Evolutionary conservation across 164 flowering plant species (phyloP).

Genomic region (Berberis thunbergii): DNA sequence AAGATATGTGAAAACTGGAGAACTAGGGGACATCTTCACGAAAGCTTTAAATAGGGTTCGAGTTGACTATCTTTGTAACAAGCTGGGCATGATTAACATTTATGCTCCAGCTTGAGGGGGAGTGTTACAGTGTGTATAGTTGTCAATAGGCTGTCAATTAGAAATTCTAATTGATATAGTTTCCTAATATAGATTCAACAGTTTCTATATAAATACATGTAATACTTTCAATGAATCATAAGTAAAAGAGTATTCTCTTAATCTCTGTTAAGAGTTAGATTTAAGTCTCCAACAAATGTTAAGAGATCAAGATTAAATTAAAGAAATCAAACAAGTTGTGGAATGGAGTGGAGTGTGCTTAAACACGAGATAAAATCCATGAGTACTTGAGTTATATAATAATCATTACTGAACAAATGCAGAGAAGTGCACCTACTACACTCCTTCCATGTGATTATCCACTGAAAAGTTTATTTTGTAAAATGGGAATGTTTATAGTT

Average conservation of each 20-base stretch:
- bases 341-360: constrained; percentile 1
- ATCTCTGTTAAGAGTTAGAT: not conserved
- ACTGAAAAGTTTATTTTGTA: not conserved
- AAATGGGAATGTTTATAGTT: constrained; percentile 8
- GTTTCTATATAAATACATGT: too few relatives aligned
- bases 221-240: too few relatives aligned
- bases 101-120: too few relatives aligned
- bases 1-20: too few relatives aligned
- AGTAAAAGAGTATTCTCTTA: not conserved
- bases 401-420: constrained; percentile 5
- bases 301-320: constrained; percentile 2
- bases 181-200: too few relatives aligned
- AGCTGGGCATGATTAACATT: too few relatives aligned
- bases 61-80: too few relatives aligned
- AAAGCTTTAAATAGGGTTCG: too few relatives aligned
- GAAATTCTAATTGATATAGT: too few relatives aligned
- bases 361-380: constrained; percentile 2
- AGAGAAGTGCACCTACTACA: constrained; percentile 5
- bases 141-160: too few relatives aligned
- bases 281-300: constrained; percentile 1
- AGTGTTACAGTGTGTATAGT: too few relatives aligned
- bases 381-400: constrained; percentile 5
- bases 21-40: too few relatives aligned
- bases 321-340: constrained; percentile 9
- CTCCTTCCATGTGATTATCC: constrained; percentile 8